Base-by-base conservation (phyloP, 1,284 basidiomycete genomes). In the Pyrrhoderma noxium region DNA sequence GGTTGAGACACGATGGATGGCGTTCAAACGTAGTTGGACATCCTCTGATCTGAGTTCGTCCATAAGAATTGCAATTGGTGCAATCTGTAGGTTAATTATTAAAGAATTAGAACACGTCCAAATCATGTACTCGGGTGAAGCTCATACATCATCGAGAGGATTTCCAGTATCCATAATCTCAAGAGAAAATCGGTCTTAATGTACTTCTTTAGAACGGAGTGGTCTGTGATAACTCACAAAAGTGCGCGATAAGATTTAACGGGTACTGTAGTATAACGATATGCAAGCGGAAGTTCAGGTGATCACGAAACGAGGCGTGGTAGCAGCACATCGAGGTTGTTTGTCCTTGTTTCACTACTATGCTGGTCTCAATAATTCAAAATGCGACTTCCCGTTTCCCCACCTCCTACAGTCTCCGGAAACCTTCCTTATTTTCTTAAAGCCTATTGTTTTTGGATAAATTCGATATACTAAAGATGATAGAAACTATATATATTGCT, bases 1-100 rank as follows among this genome's bases (percentile, higher is more conserved):
- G 50, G 96, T 99, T 56, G 93, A 94, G 64, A 99, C 82, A 68
- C 95, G 92, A 70, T 96, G 93, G 61, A 99, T 96, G 56, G 96
- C 95, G 64, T 96, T 96, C 62, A 99, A 76, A 49, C 96, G 88
- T 51, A 98, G 73, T 60, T 89, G 75, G 54, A 99, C 95, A 70
- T 99, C 96, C 66, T 97, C 93, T 45, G 91, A 91, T 65, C 92
- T 88, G 53, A 96, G 76, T 72, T 96, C 93, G 72, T 96, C 93
- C 82, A 95, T 93, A 50, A 94, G 79, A 67, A 94, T 82, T 61
- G 85, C 85, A 72, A 89, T 89, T 70, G 85, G 85, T 16, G 84
- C 83, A 70, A 89, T 85, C 86, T 89, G 60, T 18, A 43, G 45
- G 45, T 49, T 40, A 52, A 31, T 37, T 64, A 31, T 57, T 65